These are phyloP conservation scores for Suhomyces sp. DNA, from an alignment of 805 yeast species.

Conservation along the genomic window DNA sequence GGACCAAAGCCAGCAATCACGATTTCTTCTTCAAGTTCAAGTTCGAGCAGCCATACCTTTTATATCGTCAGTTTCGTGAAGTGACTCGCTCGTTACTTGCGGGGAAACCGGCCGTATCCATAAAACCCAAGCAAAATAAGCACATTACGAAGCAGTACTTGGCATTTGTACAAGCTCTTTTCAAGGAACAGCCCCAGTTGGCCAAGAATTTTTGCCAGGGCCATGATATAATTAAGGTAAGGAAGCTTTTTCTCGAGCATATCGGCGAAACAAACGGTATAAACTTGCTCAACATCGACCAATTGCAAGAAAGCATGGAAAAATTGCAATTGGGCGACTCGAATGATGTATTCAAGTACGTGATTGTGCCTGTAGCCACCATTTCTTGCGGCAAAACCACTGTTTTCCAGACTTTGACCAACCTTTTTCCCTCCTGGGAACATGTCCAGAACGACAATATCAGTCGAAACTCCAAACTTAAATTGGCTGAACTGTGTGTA, in stretches of 20 bases:
- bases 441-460: slow-evolving; percentile 83
- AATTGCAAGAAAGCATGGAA: slow-evolving; percentile 26
- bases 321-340: slow-evolving; percentile 13
- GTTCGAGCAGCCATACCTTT: slow-evolving; percentile 90
- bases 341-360: slow-evolving; percentile 44
- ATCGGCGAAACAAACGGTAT: slow-evolving; percentile 48
- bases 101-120: slow-evolving; percentile 11
- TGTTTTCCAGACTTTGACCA: slow-evolving; percentile 55
- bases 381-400: slow-evolving; percentile 97
- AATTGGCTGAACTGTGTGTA: slow-evolving; percentile 48
- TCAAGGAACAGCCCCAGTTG: slow-evolving; percentile 48
- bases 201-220: slow-evolving; percentile 49
- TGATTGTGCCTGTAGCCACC: slow-evolving; percentile 81
- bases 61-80: slow-evolving; percentile 90
- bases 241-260: slow-evolving; percentile 60
- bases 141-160: slow-evolving; percentile 65
- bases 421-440: slow-evolving; percentile 56
- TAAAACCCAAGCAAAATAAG: slow-evolving; percentile 40
- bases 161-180: slow-evolving; percentile 57
- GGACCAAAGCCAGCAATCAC: slow-evolving; percentile 40
- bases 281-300: slow-evolving; percentile 53
- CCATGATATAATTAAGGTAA: slow-evolving; percentile 69
- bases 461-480: slow-evolving; percentile 42
- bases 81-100: slow-evolving; percentile 57
- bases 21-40: slow-evolving; percentile 83